Evolutionary conservation across 345 rosid genomes (phyloP).

Genomic region (Arabis alpina): DNA sequence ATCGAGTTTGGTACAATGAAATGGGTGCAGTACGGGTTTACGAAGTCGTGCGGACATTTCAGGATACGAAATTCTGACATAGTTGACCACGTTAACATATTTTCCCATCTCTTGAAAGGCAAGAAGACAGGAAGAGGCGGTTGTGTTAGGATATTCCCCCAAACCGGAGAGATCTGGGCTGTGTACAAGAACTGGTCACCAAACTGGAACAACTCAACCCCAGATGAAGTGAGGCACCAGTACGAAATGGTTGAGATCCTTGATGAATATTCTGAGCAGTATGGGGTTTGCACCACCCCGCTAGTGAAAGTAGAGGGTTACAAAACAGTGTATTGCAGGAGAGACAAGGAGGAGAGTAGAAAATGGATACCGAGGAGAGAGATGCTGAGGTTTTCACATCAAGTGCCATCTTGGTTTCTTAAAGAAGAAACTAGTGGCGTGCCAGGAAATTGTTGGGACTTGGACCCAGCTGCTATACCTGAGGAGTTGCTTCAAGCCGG

Average conservation of each 20-base stretch:
- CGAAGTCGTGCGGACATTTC: constrained; percentile 98
- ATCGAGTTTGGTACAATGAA: constrained; percentile 81
- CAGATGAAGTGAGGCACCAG: constrained; percentile 78
- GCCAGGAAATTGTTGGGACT: constrained; percentile 90
- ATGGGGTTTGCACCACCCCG: constrained; percentile 78
- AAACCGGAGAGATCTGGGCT: constrained; percentile 94
- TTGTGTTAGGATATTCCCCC: constrained; percentile 88
- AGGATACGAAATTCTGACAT: constrained; percentile 80
- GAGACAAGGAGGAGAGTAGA: constrained; percentile 52
- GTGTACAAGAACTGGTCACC: constrained; percentile 88
- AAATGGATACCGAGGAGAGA: constrained; percentile 93
- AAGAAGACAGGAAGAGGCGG: constrained; percentile 98
- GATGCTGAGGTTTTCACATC: constrained; percentile 92
- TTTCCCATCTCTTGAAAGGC: constrained; percentile 84
- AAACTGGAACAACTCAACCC: constrained; percentile 81
- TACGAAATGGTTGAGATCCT: constrained; percentile 99
- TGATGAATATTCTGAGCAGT: constrained; percentile 88
- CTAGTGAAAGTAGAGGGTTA: constrained; percentile 75
- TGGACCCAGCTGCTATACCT: constrained; percentile 98
- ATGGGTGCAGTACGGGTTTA: constrained; percentile 85
- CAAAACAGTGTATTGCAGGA: constrained; percentile 88
- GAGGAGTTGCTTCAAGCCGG: constrained; percentile 76
- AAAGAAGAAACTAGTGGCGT: constrained; percentile 59
- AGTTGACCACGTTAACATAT: constrained; percentile 88
- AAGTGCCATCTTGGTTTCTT: constrained; percentile 89